Evolutionary conservation across 805 yeast species (phyloP).

Genomic region (Maudiozyma serrabonitensis): DNA sequence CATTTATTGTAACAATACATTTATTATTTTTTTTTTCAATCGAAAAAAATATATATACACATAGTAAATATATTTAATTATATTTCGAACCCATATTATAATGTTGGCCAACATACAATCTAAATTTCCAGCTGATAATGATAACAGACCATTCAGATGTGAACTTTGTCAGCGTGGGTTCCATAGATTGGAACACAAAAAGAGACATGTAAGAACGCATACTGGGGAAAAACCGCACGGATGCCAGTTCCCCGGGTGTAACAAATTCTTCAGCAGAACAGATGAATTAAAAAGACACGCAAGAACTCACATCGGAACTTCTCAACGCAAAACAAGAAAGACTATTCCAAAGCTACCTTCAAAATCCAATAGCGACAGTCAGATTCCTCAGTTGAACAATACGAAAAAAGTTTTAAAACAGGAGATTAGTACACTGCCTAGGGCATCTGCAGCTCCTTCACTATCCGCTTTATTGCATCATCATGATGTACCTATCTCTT

Average conservation of each 20-base stretch:
- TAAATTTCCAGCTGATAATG: slow-evolving; percentile 9
- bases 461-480: not conserved
- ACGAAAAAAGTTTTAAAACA: not conserved
- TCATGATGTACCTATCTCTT: not conserved
- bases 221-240: slow-evolving; percentile 76
- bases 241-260: slow-evolving; percentile 65
- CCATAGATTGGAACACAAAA: slow-evolving; percentile 68
- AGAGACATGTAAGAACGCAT: slow-evolving; percentile 70
- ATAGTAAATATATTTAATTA: not conserved
- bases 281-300: slow-evolving; percentile 70
- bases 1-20: not conserved
- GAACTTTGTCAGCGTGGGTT: slow-evolving; percentile 59
- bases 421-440: not conserved
- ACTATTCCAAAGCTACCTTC: not conserved
- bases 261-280: slow-evolving; percentile 56
- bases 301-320: slow-evolving; percentile 45
- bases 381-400: not conserved
- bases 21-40: too few species aligned
- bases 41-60: not conserved
- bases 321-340: slow-evolving; percentile 6
- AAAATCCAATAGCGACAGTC: not conserved
- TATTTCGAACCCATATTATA: not conserved
- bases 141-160: slow-evolving; percentile 66
- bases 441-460: not conserved
- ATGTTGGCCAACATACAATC: not conserved